A percentile compares a stretch with the other conserved stretches of the same genome.
phyloP scores from a whole-genome alignment of 257 asterid species.

The Lithospermum erythrorhizon region DNA sequence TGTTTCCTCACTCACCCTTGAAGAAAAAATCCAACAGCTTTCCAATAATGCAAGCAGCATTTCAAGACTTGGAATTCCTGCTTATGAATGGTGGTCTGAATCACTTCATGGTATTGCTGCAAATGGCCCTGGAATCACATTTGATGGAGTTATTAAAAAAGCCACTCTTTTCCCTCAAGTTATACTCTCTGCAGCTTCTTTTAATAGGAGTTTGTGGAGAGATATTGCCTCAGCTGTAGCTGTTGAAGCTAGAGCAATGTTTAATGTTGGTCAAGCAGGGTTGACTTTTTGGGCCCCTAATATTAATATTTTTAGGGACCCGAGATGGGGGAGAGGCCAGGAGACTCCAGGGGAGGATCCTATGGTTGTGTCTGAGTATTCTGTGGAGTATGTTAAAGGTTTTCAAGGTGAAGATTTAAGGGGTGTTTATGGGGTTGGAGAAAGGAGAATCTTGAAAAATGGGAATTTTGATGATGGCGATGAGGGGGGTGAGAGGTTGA shows the following conservation, averaged over 20 bases:
- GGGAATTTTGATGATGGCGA: slow-evolving; percentile 8
- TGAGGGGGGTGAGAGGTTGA: slow-evolving; percentile 25
- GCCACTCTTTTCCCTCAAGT: slow-evolving; percentile 89
- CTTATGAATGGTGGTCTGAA: slow-evolving; percentile 94
- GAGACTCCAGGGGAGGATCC: slow-evolving; percentile 99
- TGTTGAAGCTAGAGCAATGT: slow-evolving; percentile 78
- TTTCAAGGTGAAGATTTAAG: slow-evolving; percentile 35
- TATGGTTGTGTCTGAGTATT: slow-evolving; percentile 51
- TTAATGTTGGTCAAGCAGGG: slow-evolving; percentile 67
- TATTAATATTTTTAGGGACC: slow-evolving; percentile 77
- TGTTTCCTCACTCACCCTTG: slow-evolving; percentile 49
- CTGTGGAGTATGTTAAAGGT: slow-evolving; percentile 58
- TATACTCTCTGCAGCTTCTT: slow-evolving; percentile 62
- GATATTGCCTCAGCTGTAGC: slow-evolving; percentile 50
- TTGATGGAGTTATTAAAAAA: slow-evolving; percentile 44
- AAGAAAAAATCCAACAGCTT: slow-evolving; percentile 67
- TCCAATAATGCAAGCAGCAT: slow-evolving; percentile 48
- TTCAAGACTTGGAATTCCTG: slow-evolving; percentile 63
- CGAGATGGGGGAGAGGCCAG: slow-evolving; percentile 98
- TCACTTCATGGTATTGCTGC: slow-evolving; percentile 79
- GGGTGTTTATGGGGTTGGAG: slow-evolving; percentile 5
- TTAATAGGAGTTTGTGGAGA: slow-evolving; percentile 62
- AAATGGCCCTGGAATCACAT: slow-evolving; percentile 77
- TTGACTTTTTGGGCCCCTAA: slow-evolving; percentile 93
- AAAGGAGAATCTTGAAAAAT: slow-evolving; percentile 25